These are phyloP conservation scores for Bolboschoenus planiculmis DNA, from an alignment of 176 grass and related monocot species.

Conservation along the genomic window DNA sequence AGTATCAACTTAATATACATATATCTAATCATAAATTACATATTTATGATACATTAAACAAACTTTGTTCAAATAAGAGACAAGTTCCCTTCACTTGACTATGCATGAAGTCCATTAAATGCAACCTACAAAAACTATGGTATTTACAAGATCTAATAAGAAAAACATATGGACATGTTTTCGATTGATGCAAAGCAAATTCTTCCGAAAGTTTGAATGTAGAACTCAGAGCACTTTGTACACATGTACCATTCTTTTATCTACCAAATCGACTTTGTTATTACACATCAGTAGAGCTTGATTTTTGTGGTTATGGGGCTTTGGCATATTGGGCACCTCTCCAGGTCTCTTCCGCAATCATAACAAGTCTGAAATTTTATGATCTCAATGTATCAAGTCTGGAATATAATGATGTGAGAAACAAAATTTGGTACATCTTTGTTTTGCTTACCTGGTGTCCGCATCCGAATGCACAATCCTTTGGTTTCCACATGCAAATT, in stretches of 20 bases:
- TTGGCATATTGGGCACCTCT: slow-evolving; percentile 84
- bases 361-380: slow-evolving; percentile 68
- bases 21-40: not conserved
- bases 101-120: not conserved
- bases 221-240: not conserved
- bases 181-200: not conserved
- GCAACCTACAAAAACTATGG: not conserved
- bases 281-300: slow-evolving; percentile 61
- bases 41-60: not conserved
- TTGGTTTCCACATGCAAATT: slow-evolving; percentile 85
- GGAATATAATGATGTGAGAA: not conserved
- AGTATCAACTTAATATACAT: not conserved
- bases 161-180: not conserved
- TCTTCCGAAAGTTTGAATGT: not conserved
- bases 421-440: slow-evolving; percentile 1
- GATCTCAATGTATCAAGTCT: slow-evolving; percentile 13
- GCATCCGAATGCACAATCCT: slow-evolving; percentile 95
- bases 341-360: slow-evolving; percentile 55
- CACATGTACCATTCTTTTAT: not conserved
- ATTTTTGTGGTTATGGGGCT: slow-evolving; percentile 71
- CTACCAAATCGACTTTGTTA: not conserved
- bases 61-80: not conserved
- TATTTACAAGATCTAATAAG: not conserved
- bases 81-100: not conserved
- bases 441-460: slow-evolving; percentile 64